Base-by-base conservation (phyloP, 306 rosid genomes). In the Cicer cuneatum region DNA sequence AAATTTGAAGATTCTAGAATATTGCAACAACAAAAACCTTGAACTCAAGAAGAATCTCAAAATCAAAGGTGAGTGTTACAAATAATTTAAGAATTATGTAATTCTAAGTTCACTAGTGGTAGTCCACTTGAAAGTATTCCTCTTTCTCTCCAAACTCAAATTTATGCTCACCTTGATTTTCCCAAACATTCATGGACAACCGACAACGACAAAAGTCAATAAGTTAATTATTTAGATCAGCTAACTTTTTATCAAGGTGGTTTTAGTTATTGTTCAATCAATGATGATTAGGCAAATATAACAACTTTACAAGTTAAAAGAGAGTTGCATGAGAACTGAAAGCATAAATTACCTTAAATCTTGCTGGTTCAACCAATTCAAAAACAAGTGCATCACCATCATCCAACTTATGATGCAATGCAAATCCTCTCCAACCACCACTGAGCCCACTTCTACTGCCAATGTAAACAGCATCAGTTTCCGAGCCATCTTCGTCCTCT, bases 351-450 rank as follows among this genome's bases (percentile, higher is more conserved):
- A 90, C 96, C 90, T 88, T 90, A 74, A 90, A 90, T 71, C 85
- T 84, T 1, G 82, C 42, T 35, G 88, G 66, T 66, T 88, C 90
- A 76, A 73, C 29, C 84, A 89, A 71, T 78, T 91, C 89, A 66
- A 91, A 91, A 72, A 91, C 87, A 68, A 87, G 86, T 14, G 97
- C 97, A 78, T 91, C 97, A 13, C 92, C 97, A 54, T 91, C 94
- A 41, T 89, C 94, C 76, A 91, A 79, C 85, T 85, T 87, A 70
- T 89, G 93, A 5, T 91, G 89, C 89, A 91, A 69, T 33, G 93
- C 97, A 79, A 91, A 91, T 66, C 75, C 95, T 82, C 90, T 86
- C 97, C 97, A 91, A 24, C 95, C 95, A 10, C 97, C 97, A 63
- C 95, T 91, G 24, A 91, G 78, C 54, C 94, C 94, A 57, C 57